These are phyloP conservation scores for Dalbergia cultrata DNA, from an alignment of 306 rosid genomes.

Conservation along the genomic window DNA sequence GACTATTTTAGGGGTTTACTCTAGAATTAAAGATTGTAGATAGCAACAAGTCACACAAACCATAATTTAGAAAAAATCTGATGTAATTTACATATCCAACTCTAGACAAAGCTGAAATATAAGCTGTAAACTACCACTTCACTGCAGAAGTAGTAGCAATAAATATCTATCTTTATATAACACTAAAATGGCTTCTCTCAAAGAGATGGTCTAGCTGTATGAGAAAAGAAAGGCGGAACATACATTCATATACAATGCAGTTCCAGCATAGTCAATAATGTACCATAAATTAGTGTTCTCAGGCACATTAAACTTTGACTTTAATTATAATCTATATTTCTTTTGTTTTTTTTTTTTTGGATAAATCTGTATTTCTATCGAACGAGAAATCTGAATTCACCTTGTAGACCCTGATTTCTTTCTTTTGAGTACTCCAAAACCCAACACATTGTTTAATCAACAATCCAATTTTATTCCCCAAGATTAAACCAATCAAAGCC, in stretches of 20 bases:
- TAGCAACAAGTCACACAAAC: not conserved
- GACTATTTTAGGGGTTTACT: too few species aligned
- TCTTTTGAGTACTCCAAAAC: constrained; percentile 7
- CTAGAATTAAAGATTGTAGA: not conserved
- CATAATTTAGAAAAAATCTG: not conserved
- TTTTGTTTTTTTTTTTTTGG: too few species aligned
- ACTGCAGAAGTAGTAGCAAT: not conserved
- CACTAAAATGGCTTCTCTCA: not conserved
- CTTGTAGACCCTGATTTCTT: not conserved
- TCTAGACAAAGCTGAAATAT: not conserved
- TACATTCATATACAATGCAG: not conserved
- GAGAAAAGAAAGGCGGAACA: not conserved
- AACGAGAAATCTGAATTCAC: not conserved
- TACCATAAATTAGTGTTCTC: constrained; percentile 4
- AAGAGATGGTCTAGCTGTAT: not conserved
- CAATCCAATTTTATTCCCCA: too few species aligned
- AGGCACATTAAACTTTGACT: not conserved
- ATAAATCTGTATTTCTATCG: not conserved
- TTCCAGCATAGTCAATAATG: not conserved
- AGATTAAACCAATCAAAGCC: too few species aligned
- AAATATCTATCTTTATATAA: not conserved
- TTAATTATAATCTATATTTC: not conserved
- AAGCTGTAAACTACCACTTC: not conserved
- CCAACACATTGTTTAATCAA: too few species aligned
- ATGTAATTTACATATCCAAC: constrained; percentile 4